Conservation (phyloP, 805 yeast species). For the Pichia exigua region DNA sequence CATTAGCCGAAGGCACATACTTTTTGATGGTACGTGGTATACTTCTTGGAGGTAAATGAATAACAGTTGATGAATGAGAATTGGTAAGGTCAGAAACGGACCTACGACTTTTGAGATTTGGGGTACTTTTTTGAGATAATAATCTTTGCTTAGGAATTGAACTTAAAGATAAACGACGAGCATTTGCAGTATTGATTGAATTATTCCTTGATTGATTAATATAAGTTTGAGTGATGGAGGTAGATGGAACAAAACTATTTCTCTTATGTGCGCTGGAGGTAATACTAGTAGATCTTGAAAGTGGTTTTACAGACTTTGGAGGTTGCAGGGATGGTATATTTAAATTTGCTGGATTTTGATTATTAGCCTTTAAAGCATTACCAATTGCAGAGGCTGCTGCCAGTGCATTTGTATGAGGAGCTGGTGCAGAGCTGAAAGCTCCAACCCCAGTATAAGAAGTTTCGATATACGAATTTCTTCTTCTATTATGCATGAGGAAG, state of each 20-base stretch:
- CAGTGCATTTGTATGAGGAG: conserved; percentile 42
- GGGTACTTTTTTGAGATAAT: conserved; percentile 8
- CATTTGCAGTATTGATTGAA: conserved; percentile 7
- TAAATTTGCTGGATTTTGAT: conserved; percentile 25
- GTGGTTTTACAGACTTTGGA: not conserved
- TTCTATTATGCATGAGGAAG: conserved; percentile 2
- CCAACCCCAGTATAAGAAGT: conserved; percentile 15
- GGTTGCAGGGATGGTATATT: conserved; percentile 25
- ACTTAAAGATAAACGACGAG: conserved; percentile 10
- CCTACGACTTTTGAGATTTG: conserved; percentile 9
- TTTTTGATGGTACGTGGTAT: conserved; percentile 48
- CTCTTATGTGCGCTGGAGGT: conserved; percentile 14
- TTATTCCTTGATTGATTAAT: conserved; percentile 1
- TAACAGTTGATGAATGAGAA: not conserved
- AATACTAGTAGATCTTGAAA: conserved; percentile 4
- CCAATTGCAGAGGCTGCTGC: conserved; percentile 60
- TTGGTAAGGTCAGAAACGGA: conserved; percentile 11
- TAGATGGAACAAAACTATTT: not conserved
- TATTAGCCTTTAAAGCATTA: conserved; percentile 34
- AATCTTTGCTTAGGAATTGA: conserved; percentile 9
- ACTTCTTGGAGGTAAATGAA: not conserved
- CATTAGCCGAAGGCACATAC: conserved; percentile 68
- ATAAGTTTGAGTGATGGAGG: not conserved
- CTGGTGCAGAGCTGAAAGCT: conserved; percentile 14
- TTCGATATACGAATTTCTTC: conserved; percentile 7